Base-by-base conservation (phyloP, 768 basidiomycete species). In the Mycena rosella region DNA sequence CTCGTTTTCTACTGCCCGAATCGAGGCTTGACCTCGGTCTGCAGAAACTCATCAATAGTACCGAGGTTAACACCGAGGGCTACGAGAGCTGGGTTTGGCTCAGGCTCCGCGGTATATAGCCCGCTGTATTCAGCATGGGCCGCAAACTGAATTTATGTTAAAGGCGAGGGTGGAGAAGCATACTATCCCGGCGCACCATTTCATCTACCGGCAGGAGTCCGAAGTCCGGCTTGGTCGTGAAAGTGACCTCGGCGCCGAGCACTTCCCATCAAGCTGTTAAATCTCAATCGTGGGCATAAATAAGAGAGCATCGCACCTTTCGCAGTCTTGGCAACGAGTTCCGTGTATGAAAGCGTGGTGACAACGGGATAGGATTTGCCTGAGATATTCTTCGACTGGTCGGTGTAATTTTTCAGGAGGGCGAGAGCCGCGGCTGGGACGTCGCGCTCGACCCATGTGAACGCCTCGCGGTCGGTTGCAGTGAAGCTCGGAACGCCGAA, bases 181-280 rank as follows among this genome's bases (percentile, higher is more conserved):
- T 34, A 40, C 38, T 3, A 40, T 40, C 6, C 5, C 17, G 38
- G 14, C 38, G 38, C 38, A 40, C 38, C 38, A 40, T 40, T 18
- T 40, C 38, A 15, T 40, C 38, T 14, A 40, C 38, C 38, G 38
- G 8, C 14, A 18, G 26, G 7, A 40, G 27, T 8, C 63, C 63
- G 5, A 10, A n/a, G 0, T 55, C 32, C 32, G 32, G 32, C 32
- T 17, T 10, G 65, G 51, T 52, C 15, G 44, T 60, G 40, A 59
- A 66, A 1, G 58, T 66, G 5, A 66, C 65, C 22, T 66, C 58
- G 15, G 32, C 42, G 2, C 65, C 65, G 24, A 60, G 49, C 18
- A 27, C 64, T 58, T 13, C 22, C 8, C 27, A 40, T 38, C 13
- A 51, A 34, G 9, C 24, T 60, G 17, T 9, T 22, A 1, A 17